Percentiles rank a stretch among this genome's conserved stretches.
Evolutionary conservation across 345 rosid species (phyloP).

Genomic region (Gossypium rotundifolium): DNA sequence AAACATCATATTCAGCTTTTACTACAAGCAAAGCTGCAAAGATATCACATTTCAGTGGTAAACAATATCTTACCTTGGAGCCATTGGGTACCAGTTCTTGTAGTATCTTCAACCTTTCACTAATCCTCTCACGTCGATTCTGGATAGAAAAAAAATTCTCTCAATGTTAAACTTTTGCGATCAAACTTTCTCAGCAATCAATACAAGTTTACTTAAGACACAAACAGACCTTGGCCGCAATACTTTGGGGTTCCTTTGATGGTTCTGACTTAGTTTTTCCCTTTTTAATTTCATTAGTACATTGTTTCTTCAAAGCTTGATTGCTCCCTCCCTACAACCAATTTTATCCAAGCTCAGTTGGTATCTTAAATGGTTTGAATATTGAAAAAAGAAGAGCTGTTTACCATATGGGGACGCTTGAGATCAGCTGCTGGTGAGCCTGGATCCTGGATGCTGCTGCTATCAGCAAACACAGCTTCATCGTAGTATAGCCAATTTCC

Average conservation of each 20-base stretch:
- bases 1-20: not conserved
- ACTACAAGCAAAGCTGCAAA: not conserved
- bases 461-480: slow-evolving; percentile 35
- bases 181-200: not conserved
- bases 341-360: not conserved
- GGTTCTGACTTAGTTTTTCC: slow-evolving; percentile 44
- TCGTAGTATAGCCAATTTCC: slow-evolving; percentile 64
- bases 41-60: too few relatives aligned
- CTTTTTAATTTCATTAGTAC: slow-evolving; percentile 33
- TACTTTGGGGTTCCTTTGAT: slow-evolving; percentile 77
- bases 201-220: not conserved
- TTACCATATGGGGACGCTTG: slow-evolving; percentile 58
- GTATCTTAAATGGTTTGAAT: not conserved
- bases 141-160: slow-evolving; percentile 16
- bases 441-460: slow-evolving; percentile 27
- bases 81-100: slow-evolving; percentile 96
- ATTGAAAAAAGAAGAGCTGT: not conserved
- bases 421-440: slow-evolving; percentile 25
- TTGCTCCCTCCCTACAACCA: slow-evolving; percentile 39
- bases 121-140: slow-evolving; percentile 88
- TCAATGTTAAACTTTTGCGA: not conserved
- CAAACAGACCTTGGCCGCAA: slow-evolving; percentile 80
- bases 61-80: slow-evolving; percentile 42
- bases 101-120: slow-evolving; percentile 69
- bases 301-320: slow-evolving; percentile 54